Percentiles rank a stretch among this genome's conserved stretches.
These are phyloP conservation scores for Phytophthora chlamydospora DNA, from an alignment of 352 stramenopile genomes.

Conservation along the genomic window DNA sequence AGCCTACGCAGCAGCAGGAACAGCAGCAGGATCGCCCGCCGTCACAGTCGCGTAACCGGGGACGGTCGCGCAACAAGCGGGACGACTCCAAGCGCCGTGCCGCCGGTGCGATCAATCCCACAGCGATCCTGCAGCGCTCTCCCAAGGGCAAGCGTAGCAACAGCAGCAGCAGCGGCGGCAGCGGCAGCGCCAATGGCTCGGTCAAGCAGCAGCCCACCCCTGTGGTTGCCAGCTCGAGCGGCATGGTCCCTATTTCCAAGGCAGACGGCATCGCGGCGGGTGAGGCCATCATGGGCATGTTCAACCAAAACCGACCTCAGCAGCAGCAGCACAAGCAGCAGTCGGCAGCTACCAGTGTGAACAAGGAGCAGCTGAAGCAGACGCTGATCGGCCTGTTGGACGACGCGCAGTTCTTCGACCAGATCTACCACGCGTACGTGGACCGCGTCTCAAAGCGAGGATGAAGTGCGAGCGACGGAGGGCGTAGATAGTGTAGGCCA, in stretches of 20 bases:
- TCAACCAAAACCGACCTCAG: constrained; percentile 52
- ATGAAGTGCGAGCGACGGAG: constrained; percentile 31
- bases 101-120: constrained; percentile 38
- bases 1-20: constrained; percentile 41
- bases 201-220: constrained; percentile 32
- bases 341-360: constrained; percentile 41
- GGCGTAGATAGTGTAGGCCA: constrained; percentile 39
- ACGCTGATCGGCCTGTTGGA: constrained; percentile 81
- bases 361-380: constrained; percentile 89
- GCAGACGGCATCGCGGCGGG: constrained; percentile 82
- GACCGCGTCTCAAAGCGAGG: constrained; percentile 59
- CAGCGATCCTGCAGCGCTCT: constrained; percentile 69
- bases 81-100: constrained; percentile 53
- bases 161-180: constrained; percentile 37
- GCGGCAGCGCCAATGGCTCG: constrained; percentile 26
- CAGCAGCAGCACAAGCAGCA: constrained; percentile 45
- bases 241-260: constrained; percentile 74
- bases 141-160: constrained; percentile 40
- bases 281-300: constrained; percentile 86
- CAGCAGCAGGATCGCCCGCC: constrained; percentile 30
- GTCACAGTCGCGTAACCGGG: constrained; percentile 45
- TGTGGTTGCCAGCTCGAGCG: constrained; percentile 25
- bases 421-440: constrained; percentile 89
- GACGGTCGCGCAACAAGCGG: constrained; percentile 61
- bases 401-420: constrained; percentile 86